phyloP scores from a whole-genome alignment of 2,329 filamentous ascomycete species.

The Capronia coronata region DNA sequence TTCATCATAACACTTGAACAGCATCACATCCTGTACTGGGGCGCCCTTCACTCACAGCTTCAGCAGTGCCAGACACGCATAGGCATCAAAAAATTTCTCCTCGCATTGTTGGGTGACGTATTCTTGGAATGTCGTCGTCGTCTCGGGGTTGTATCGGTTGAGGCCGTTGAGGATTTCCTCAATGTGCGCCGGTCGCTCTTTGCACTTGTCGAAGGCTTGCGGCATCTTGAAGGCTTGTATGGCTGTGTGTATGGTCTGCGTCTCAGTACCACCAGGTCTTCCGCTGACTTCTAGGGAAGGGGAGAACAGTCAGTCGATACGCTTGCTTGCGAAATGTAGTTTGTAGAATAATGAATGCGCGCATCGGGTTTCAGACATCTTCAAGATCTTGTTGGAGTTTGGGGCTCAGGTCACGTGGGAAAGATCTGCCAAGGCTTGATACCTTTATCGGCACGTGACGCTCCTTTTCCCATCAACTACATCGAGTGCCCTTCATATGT shows the following conservation, averaged over 20 bases:
- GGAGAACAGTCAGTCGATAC: no score
- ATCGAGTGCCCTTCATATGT: no score
- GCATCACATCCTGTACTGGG: background rate
- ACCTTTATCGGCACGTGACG: no score
- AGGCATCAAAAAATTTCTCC: conserved; percentile 87
- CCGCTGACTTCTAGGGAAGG: no score
- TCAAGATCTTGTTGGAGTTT: no score
- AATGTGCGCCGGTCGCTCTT: conserved; percentile 87
- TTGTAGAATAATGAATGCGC: no score
- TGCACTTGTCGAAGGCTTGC: conserved; percentile 71
- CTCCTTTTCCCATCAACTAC: no score
- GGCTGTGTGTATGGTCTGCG: background rate
- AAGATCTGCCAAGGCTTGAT: no score
- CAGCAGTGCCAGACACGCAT: conserved; percentile 89
- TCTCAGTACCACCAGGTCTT: background rate
- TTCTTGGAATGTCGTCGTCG: conserved; percentile 84
- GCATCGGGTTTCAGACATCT: no score
- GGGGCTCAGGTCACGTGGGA: no score
- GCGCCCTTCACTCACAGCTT: conserved; percentile 67
- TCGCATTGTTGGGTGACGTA: conserved; percentile 95
- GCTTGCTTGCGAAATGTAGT: no score
- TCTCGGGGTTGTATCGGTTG: conserved; percentile 97
- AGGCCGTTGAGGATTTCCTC: conserved; percentile 91
- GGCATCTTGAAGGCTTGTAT: conserved; percentile 24
- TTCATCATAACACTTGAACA: conserved; percentile 59